A percentile compares a stretch with the other conserved stretches of the same genome.
Evolutionary conservation across 1,139 yeast species (phyloP).

Genomic region (Hyphopichia pseudoburtonii): DNA sequence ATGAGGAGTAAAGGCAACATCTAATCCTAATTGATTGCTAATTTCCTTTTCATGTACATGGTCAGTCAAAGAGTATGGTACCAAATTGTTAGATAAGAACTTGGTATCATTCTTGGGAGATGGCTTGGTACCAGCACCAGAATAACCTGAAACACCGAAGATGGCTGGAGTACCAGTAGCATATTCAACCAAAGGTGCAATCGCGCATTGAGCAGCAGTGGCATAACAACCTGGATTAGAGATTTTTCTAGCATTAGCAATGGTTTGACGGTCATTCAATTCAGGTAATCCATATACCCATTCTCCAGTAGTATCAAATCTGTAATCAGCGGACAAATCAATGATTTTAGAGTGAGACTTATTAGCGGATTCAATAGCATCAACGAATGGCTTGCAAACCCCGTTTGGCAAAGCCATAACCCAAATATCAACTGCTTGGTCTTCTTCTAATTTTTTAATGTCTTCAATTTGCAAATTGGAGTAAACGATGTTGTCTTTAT

Average conservation of each 20-base stretch:
- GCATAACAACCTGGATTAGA: constrained; percentile 99
- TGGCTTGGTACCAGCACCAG: constrained; percentile 99
- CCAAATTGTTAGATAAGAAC: constrained; percentile 73
- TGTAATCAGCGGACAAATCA: constrained; percentile 92
- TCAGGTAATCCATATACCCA: constrained; percentile 96
- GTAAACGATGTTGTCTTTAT: constrained; percentile 74
- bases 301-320: constrained; percentile 83
- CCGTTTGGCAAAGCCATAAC: constrained; percentile 99
- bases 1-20: constrained; percentile 91
- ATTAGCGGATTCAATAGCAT: constrained; percentile 74
- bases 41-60: constrained; percentile 96
- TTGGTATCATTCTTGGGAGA: constrained; percentile 89
- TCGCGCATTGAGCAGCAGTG: constrained; percentile 92
- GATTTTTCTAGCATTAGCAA: constrained; percentile 76
- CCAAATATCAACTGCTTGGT: constrained; percentile 89
- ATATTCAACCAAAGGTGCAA: constrained; percentile 74
- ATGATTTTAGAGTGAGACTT: constrained; percentile 71
- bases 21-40: constrained; percentile 71
- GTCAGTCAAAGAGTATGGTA: constrained; percentile 94
- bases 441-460: constrained; percentile 71
- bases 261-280: constrained; percentile 61
- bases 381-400: constrained; percentile 95
- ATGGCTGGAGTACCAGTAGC: constrained; percentile 73
- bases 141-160: constrained; percentile 96
- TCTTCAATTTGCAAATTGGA: constrained; percentile 88